Conservation (phyloP, 2,329 filamentous ascomycete species). For the Exophiala dermatitidis region DNA sequence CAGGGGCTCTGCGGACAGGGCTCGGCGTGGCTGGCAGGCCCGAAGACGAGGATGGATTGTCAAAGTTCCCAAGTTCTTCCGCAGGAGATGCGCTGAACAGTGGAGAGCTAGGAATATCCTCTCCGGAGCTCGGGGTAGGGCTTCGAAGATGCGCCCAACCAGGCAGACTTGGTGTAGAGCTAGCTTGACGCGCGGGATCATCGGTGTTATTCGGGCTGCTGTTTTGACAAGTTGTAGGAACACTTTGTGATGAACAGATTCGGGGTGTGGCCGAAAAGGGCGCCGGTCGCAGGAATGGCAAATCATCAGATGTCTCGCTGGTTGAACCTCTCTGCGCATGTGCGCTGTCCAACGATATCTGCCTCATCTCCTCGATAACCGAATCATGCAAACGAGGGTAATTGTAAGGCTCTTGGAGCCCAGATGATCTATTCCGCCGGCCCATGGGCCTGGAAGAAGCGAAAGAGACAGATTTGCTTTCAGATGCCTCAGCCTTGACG, state of each 20-base stretch:
- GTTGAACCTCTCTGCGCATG: neutral
- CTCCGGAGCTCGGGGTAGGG: neutral
- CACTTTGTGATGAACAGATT: neutral
- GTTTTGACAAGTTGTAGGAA: neutral
- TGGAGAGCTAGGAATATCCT: conserved; percentile 22
- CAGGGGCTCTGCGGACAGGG: conserved; percentile 7
- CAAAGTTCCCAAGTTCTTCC: neutral
- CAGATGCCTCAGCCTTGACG: neutral
- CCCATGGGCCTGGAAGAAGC: neutral
- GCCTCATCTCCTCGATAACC: conserved; percentile 6
- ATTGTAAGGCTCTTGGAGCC: conserved; percentile 1
- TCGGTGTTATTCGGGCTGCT: neutral
- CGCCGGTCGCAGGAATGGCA: conserved; percentile 5
- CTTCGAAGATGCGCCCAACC: neutral
- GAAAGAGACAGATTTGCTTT: neutral
- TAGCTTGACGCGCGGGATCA: neutral
- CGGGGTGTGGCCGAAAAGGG: conserved; percentile 2
- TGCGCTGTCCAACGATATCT: conserved; percentile 5
- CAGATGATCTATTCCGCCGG: neutral
- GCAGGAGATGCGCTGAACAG: conserved; percentile 2
- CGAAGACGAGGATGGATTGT: conserved; percentile 2
- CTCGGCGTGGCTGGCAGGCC: conserved; percentile 13
- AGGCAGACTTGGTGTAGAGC: neutral
- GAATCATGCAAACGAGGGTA: neutral
- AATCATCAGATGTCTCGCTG: neutral